These are phyloP conservation scores for Ensete ventricosum DNA, from an alignment of 176 grass and related monocot genomes.

Conservation along the genomic window DNA sequence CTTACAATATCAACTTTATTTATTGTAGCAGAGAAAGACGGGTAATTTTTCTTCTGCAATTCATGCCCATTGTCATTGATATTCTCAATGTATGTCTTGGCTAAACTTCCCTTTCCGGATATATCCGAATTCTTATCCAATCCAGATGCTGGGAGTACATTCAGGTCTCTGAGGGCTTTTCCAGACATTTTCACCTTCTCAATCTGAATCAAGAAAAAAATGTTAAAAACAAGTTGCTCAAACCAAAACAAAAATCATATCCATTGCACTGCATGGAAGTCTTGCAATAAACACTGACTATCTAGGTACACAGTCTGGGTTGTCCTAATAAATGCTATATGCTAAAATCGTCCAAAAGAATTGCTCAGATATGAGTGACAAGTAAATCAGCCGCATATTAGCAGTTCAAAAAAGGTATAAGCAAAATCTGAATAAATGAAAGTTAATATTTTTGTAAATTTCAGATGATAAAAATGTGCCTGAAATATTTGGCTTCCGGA, in stretches of 20 bases:
- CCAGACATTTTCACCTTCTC: conserved; percentile 8
- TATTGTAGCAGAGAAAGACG: not conserved
- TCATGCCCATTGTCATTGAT: not conserved
- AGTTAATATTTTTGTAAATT: not conserved
- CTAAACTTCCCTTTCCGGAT: conserved; percentile 1
- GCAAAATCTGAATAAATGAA: not conserved
- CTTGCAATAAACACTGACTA: no score
- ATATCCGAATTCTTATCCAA: not conserved
- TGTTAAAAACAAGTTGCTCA: not conserved
- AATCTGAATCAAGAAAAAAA: conserved; percentile 6
- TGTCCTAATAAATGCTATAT: not conserved
- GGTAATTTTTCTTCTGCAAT: conserved; percentile 32
- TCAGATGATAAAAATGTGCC: not conserved
- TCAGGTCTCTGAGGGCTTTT: conserved; percentile 14
- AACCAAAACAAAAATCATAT: not conserved
- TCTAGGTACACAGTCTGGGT: no score
- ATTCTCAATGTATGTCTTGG: conserved; percentile 1
- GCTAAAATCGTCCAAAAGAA: not conserved
- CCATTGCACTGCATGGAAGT: not conserved
- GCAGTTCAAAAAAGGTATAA: not conserved
- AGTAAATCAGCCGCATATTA: not conserved
- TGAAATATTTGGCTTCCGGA: not conserved
- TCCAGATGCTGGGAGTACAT: conserved; percentile 6
- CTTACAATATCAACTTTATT: conserved; percentile 14
- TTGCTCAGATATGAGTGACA: not conserved